Evolutionary conservation across 225 moss, liverwort and hornwort genomes (phyloP).

Genomic region (Bryoerythrophyllum caledonicum): DNA sequence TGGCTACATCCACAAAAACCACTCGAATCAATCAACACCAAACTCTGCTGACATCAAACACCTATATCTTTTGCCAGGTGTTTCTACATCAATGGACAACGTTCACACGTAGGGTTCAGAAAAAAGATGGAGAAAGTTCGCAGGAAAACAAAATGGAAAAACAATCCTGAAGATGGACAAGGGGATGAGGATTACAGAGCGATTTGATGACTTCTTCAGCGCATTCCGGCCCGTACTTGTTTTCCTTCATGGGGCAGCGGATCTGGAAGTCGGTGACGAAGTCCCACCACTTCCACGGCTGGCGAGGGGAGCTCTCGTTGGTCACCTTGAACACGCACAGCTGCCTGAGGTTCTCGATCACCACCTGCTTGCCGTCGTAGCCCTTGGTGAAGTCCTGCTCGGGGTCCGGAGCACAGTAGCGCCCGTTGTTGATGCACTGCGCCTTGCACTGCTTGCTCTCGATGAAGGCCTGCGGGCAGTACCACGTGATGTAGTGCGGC

Average conservation of each 20-base stretch:
- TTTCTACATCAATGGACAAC: too few relatives aligned
- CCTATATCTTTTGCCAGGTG: too few relatives aligned
- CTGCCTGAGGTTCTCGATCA: constrained; percentile 83
- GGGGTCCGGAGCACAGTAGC: constrained; percentile 96
- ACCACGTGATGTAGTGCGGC: constrained; percentile 98
- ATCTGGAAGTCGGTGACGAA: constrained; percentile 97
- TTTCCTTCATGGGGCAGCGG: constrained; percentile 79
- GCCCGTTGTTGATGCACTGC: constrained; percentile 91
- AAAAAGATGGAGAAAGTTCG: background rate
- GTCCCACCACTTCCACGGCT: constrained; percentile 97
- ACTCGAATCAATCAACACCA: too few relatives aligned
- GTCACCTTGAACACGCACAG: constrained; percentile 75
- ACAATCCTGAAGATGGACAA: background rate
- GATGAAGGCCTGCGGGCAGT: constrained; percentile 70
- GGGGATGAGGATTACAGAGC: constrained; percentile 30
- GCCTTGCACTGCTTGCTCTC: constrained; percentile 86
- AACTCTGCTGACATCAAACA: too few relatives aligned
- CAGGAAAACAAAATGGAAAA: background rate
- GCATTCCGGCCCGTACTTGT: constrained; percentile 63
- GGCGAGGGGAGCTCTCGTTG: constrained; percentile 35
- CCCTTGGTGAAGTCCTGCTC: constrained; percentile 87
- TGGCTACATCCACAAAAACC: constrained; percentile 19
- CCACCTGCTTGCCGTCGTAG: constrained; percentile 91
- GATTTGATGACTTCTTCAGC: constrained; percentile 78
- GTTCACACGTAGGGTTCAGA: background rate